Evolutionary conservation across 805 yeast genomes (phyloP).

Genomic region (Diddensiella transvaalensis): DNA sequence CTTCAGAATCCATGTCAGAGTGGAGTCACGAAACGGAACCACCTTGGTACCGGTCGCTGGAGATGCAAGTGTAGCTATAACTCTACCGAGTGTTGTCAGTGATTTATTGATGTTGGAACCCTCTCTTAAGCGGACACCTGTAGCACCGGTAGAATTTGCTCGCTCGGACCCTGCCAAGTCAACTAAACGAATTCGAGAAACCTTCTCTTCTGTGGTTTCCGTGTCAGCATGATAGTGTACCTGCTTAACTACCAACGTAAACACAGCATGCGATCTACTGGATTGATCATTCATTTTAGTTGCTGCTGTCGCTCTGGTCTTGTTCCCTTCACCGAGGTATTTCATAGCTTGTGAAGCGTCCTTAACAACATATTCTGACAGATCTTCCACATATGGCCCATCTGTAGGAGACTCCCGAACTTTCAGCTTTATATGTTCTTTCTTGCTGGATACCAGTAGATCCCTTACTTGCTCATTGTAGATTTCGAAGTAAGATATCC

Average conservation of each 20-base stretch:
- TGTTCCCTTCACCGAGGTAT: slow-evolving; percentile 50
- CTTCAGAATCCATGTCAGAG: slow-evolving; percentile 68
- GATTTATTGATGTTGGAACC: slow-evolving; percentile 78
- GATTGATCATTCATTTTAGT: slow-evolving; percentile 71
- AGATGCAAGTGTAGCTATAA: slow-evolving; percentile 49
- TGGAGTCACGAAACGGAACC: slow-evolving; percentile 72
- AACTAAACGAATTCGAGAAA: slow-evolving; percentile 63
- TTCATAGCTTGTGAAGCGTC: slow-evolving; percentile 47
- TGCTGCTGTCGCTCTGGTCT: slow-evolving; percentile 61
- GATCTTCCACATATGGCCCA: slow-evolving; percentile 71
- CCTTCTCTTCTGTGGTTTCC: slow-evolving; percentile 42
- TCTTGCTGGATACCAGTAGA: slow-evolving; percentile 37
- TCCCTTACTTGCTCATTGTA: slow-evolving; percentile 77
- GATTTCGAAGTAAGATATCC: slow-evolving; percentile 66
- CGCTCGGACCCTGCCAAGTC: slow-evolving; percentile 86
- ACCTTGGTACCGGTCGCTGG: slow-evolving; percentile 27
- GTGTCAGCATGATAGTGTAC: slow-evolving; percentile 38
- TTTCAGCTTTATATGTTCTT: slow-evolving; percentile 33
- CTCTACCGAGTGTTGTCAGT: slow-evolving; percentile 72
- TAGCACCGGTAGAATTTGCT: slow-evolving; percentile 57
- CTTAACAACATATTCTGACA: slow-evolving; percentile 50
- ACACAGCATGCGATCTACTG: slow-evolving; percentile 78
- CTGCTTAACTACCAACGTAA: slow-evolving; percentile 60
- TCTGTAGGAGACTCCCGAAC: slow-evolving; percentile 63
- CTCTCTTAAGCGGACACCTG: slow-evolving; percentile 57